These are phyloP conservation scores for Cytospora piceae DNA, from an alignment of 2,329 filamentous ascomycete species.

Conservation along the genomic window DNA sequence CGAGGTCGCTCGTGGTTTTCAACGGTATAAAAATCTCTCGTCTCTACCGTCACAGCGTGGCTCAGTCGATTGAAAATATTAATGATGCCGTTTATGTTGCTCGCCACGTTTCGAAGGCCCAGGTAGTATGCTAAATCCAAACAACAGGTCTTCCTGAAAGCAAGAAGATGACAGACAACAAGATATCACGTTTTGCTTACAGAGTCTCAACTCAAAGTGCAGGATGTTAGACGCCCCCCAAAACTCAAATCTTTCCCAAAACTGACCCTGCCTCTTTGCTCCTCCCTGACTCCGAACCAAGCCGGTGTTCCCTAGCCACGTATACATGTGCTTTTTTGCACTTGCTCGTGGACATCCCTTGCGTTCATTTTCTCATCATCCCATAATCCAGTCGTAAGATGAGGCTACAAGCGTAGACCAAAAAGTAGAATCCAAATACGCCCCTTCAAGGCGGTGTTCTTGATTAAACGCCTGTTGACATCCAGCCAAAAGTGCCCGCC, in stretches of 20 bases:
- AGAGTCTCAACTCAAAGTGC: background rate
- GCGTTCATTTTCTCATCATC: conserved; percentile 10
- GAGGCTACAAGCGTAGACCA: background rate
- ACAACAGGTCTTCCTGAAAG: background rate
- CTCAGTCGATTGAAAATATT: background rate
- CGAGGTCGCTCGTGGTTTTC: background rate
- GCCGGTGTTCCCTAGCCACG: background rate
- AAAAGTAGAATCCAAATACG: conserved; percentile 1
- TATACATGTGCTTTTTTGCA: background rate
- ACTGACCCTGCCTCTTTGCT: background rate
- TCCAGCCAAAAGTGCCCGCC: conserved; percentile 41
- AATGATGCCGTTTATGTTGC: background rate
- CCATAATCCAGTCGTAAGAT: conserved; percentile 4
- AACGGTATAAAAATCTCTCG: background rate
- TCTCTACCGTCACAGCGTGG: background rate
- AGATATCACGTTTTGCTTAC: background rate
- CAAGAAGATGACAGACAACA: background rate
- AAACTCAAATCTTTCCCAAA: background rate
- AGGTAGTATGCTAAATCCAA: background rate
- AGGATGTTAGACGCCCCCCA: background rate
- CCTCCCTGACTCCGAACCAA: background rate
- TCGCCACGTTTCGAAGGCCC: background rate
- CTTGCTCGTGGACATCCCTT: conserved; percentile 3
- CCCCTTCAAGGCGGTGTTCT: background rate
- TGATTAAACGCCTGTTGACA: conserved; percentile 33